Evolutionary conservation across 1,284 basidiomycete genomes (phyloP), one percentile per base, ranked within the genome.

Genomic region (Cutaneotrichosporon cavernicola): DNA sequence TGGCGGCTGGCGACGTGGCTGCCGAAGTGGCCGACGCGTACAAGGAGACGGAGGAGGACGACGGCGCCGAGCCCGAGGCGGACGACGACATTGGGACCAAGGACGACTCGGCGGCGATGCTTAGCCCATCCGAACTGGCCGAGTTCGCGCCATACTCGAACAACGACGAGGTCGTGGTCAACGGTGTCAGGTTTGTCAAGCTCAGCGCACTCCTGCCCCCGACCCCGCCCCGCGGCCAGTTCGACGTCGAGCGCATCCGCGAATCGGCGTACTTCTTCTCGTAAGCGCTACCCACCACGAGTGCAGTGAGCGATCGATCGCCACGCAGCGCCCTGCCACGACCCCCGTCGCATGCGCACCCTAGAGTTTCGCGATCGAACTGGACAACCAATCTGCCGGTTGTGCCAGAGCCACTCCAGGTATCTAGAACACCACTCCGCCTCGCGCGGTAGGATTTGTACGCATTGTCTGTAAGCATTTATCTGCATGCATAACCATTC

Each of bases 181-280:
- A 73, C 61, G 69, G 72, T 46, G 72, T 70, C 30, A 71, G 75
- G 63, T 96, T 93, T 76, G 85, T 96, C 65, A 84, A 88, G 67
- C 81, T 99, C 46, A 81, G 83, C 34, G 89, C 91, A 70, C 73
- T 96, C 68, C 78, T 99, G 16, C 95, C 95, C 0, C 87, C 89
- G 0, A 81, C 95, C 26, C 96, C 96, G 0, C 80, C 87, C 76
- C 92, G 92, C 82, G 97, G 96, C 65, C 83, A 85, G 63, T 98
- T 99, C 78, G 87, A 94, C 72, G 92, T 99, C 66, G 84, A 87
- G 74, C 85, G 85, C 68, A 95, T 98, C 81, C 88, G 89, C 76
- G 80, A 87, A 57, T 91, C 89, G 50, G 83, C 85, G 55, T 97
- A 97, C 81, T 97, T 97, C 86, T 97, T 96, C 84, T 80, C 78